Evolutionary conservation across 2,329 filamentous ascomycete species (phyloP).

Genomic region (Penicillium griseofulvum): DNA sequence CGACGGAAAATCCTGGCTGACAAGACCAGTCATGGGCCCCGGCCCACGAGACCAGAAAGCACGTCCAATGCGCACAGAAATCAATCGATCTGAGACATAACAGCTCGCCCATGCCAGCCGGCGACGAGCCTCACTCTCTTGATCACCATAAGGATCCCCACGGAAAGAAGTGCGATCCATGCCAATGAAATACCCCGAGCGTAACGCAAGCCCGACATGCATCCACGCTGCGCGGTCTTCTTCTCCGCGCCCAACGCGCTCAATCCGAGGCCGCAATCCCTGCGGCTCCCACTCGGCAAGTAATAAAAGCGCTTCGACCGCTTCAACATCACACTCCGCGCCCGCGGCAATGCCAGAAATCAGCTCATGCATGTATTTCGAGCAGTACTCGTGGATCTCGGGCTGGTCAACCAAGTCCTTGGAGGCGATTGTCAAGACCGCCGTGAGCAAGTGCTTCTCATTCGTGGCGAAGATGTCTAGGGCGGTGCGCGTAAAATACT

Average conservation of each 20-base stretch:
- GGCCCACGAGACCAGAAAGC: conserved; percentile 73
- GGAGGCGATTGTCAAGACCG: conserved; percentile 67
- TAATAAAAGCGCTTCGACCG: conserved; percentile 67
- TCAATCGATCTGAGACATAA: conserved; percentile 65
- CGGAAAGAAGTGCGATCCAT: conserved; percentile 68
- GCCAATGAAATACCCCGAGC: conserved; percentile 68
- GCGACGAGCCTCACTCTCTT: conserved; percentile 60
- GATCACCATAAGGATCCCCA: conserved; percentile 58
- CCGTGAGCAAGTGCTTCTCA: conserved; percentile 67
- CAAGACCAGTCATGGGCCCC: conserved; percentile 62
- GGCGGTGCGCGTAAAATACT: conserved; percentile 55
- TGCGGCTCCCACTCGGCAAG: conserved; percentile 73
- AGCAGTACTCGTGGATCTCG: conserved; percentile 63
- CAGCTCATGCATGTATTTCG: conserved; percentile 67
- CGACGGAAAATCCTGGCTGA: conserved; percentile 66
- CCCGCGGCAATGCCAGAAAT: conserved; percentile 66
- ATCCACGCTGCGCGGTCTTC: conserved; percentile 75
- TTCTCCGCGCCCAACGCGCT: conserved; percentile 66
- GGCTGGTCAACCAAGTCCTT: conserved; percentile 67
- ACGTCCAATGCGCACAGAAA: conserved; percentile 68
- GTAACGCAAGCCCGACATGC: conserved; percentile 68
- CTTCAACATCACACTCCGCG: conserved; percentile 65
- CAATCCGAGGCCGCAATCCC: conserved; percentile 58
- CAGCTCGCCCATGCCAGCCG: conserved; percentile 68
- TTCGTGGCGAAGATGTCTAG: conserved; percentile 57